Evolutionary conservation across 169 alveolate genomes (phyloP).

Genomic region (Cryptosporidium sp.): DNA sequence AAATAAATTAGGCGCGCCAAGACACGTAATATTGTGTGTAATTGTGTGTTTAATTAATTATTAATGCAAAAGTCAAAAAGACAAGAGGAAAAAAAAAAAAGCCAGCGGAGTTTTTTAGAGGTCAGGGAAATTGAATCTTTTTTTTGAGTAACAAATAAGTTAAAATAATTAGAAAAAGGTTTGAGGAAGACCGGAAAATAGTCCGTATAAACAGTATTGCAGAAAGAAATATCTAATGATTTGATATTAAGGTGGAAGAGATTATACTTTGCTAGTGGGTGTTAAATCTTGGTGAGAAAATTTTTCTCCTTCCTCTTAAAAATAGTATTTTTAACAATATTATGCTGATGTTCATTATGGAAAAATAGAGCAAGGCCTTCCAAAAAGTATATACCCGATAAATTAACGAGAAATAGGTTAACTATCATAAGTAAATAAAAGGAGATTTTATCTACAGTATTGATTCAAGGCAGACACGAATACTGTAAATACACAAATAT

Average conservation of each 20-base stretch:
- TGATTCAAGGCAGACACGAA: neutral
- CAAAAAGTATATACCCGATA: neutral
- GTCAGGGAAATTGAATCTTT: neutral
- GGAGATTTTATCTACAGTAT: neutral
- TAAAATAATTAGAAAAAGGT: neutral
- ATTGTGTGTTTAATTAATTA: slow-evolving; percentile 22
- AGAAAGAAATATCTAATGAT: neutral
- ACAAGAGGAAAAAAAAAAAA: neutral
- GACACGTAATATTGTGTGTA: slow-evolving; percentile 74
- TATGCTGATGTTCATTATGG: neutral
- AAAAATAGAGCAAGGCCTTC: neutral
- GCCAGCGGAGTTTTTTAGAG: neutral
- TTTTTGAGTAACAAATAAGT: neutral
- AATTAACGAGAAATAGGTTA: neutral
- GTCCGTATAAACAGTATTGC: neutral
- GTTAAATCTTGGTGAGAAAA: neutral
- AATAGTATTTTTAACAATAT: neutral
- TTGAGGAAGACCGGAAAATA: neutral
- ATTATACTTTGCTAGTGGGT: neutral
- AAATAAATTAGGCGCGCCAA: slow-evolving; percentile 42
- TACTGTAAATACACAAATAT: too few species aligned
- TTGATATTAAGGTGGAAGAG: neutral
- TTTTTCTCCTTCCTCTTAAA: neutral
- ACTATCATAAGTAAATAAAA: neutral
- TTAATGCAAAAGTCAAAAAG: neutral